Conservation (phyloP, 2,329 filamentous ascomycete genomes). For the Aspergillus aculeatinus region DNA sequence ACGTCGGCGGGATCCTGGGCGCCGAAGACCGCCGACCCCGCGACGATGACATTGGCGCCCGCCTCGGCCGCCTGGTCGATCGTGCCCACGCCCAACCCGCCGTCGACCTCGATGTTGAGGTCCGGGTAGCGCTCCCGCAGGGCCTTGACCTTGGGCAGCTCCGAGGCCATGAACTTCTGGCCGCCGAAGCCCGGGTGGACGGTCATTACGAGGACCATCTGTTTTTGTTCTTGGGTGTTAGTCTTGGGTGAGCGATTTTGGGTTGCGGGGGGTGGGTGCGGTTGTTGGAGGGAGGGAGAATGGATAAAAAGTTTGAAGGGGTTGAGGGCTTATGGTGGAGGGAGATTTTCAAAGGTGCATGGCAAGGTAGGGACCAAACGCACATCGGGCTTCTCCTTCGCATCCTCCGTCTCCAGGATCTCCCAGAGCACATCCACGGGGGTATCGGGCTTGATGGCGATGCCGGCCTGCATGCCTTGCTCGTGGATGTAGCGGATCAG, state of each 20-base stretch:
- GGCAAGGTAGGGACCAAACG: constrained; percentile 38
- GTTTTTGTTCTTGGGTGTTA: constrained; percentile 1
- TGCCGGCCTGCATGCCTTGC: constrained; percentile 81
- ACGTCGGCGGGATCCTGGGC: constrained; percentile 85
- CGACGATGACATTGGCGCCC: constrained; percentile 96
- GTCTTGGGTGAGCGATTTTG: not conserved
- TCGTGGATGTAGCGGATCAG: constrained; percentile 90
- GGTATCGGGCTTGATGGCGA: constrained; percentile 93
- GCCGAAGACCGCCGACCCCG: constrained; percentile 92
- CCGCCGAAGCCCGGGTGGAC: constrained; percentile 96
- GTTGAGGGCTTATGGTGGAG: not conserved
- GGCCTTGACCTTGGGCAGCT: constrained; percentile 88
- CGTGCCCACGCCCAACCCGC: constrained; percentile 81
- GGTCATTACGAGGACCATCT: constrained; percentile 99
- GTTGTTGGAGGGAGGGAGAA: not conserved
- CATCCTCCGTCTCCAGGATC: constrained; percentile 70
- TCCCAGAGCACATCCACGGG: constrained; percentile 90
- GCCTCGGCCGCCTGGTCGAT: constrained; percentile 94
- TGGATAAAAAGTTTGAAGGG: not conserved
- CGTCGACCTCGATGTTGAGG: constrained; percentile 96
- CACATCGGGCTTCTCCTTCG: constrained; percentile 83
- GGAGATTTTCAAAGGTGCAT: too few relatives aligned
- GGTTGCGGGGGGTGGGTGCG: not conserved
- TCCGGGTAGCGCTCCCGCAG: constrained; percentile 83
- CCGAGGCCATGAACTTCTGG: constrained; percentile 96